These are phyloP conservation scores for Nakaseomyces nivariensis DNA, from an alignment of 1,139 yeast genomes.

Conservation along the genomic window DNA sequence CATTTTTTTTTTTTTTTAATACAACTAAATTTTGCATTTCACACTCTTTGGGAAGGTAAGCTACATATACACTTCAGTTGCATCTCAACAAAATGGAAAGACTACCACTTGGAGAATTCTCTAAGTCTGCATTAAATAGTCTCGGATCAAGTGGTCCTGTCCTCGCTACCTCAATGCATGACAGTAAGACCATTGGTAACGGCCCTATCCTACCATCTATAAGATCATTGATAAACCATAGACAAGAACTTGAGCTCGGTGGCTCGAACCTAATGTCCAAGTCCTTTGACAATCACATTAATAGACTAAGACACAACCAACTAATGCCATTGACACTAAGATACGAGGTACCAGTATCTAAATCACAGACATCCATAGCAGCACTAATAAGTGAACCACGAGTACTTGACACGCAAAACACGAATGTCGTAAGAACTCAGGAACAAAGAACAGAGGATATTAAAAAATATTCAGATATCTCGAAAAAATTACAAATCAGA, in stretches of 20 bases:
- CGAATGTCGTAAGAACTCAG: background rate
- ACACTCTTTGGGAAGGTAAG: too few relatives aligned
- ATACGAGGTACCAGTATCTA: conserved; percentile 4
- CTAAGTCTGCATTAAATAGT: conserved; percentile 20
- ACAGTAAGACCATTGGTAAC: background rate
- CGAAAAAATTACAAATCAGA: conserved; percentile 58
- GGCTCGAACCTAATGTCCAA: background rate
- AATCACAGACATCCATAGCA: conserved; percentile 3
- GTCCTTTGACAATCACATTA: background rate
- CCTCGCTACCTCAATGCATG: background rate
- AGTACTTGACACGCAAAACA: background rate
- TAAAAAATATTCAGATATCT: conserved; percentile 31
- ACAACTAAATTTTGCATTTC: too few relatives aligned
- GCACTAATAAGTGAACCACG: background rate
- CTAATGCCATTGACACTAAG: conserved; percentile 1
- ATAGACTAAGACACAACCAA: background rate
- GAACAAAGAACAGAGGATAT: background rate
- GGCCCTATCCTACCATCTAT: conserved; percentile 2
- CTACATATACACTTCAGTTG: background rate
- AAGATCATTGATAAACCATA: background rate
- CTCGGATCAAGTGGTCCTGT: conserved; percentile 6
- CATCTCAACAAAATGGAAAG: background rate
- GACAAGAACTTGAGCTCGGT: background rate
- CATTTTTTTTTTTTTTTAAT: too few relatives aligned
- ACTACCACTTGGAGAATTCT: conserved; percentile 21